Conservation (phyloP, 2,329 filamentous ascomycete genomes). For the Xylaria sp. region DNA sequence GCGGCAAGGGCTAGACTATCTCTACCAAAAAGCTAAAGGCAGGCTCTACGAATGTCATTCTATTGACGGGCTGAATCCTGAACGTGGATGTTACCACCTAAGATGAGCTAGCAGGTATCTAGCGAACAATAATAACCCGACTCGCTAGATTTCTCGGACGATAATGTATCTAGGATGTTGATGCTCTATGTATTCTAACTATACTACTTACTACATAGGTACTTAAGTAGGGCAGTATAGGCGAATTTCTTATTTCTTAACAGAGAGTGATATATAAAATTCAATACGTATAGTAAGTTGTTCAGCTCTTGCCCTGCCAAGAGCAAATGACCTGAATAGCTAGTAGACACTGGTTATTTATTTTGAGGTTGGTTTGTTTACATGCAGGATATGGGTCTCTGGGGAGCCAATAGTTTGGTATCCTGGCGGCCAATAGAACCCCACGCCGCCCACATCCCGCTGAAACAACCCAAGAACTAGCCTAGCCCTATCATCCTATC, state of each 20-base stretch:
- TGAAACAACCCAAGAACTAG: conserved; percentile 13
- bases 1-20: background rate
- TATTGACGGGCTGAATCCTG: background rate
- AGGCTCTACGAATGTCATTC: background rate
- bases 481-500: conserved; percentile 29
- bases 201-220: no score
- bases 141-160: no score
- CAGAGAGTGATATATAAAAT: no score
- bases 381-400: background rate
- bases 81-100: background rate
- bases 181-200: no score
- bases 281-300: no score
- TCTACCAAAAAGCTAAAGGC: background rate
- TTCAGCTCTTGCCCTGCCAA: background rate
- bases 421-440: conserved; percentile 13
- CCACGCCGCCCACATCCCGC: conserved; percentile 29
- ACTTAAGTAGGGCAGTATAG: no score
- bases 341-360: background rate
- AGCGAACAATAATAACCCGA: no score
- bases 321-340: no score
- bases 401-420: conserved; percentile 18
- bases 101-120: no score
- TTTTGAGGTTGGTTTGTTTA: conserved; percentile 10
- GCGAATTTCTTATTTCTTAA: no score
- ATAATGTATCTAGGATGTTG: no score